Percentiles rank a stretch among this genome's conserved stretches.
Conservation (phyloP, 148 eudicot species). For the Limonium bicolor region DNA sequence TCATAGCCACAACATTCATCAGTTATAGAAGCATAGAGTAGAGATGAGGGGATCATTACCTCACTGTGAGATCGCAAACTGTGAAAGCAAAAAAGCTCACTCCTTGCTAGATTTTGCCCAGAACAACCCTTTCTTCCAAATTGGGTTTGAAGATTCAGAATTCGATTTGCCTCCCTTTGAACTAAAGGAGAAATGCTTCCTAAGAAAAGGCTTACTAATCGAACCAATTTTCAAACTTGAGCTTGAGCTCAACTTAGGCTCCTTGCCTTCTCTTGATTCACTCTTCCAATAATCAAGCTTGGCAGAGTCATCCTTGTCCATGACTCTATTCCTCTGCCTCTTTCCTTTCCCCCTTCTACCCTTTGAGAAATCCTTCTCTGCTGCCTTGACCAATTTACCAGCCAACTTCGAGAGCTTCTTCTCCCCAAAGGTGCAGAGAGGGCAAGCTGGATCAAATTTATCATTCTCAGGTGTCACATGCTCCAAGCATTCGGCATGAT, state of each 20-base stretch:
- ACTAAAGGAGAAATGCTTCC: constrained; percentile 76
- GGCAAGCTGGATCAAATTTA: constrained; percentile 90
- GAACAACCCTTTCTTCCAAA: constrained; percentile 54
- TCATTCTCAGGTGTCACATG: constrained; percentile 59
- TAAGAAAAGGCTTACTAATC: constrained; percentile 55
- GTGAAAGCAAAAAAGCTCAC: constrained; percentile 16
- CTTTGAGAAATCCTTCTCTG: constrained; percentile 40
- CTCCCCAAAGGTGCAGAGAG: constrained; percentile 85
- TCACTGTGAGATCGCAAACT: too few relatives aligned
- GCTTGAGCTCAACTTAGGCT: constrained; percentile 40
- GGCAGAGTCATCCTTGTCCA: constrained; percentile 26
- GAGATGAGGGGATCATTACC: too few relatives aligned
- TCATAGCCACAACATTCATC: too few relatives aligned
- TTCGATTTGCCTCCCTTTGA: constrained; percentile 31
- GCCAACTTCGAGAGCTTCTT: constrained; percentile 51
- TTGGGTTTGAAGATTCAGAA: constrained; percentile 25
- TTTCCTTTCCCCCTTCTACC: constrained; percentile 45
- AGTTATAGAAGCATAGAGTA: too few relatives aligned
- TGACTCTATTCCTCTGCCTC: constrained; percentile 42
- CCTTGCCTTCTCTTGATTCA: constrained; percentile 23
- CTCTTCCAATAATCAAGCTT: constrained; percentile 41
- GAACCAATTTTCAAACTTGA: constrained; percentile 48
- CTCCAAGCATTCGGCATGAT: constrained; percentile 93
- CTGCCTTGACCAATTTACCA: constrained; percentile 59
- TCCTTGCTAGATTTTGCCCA: constrained; percentile 78